Conservation (phyloP, 345 rosid genomes). For the Litchi chinensis region DNA sequence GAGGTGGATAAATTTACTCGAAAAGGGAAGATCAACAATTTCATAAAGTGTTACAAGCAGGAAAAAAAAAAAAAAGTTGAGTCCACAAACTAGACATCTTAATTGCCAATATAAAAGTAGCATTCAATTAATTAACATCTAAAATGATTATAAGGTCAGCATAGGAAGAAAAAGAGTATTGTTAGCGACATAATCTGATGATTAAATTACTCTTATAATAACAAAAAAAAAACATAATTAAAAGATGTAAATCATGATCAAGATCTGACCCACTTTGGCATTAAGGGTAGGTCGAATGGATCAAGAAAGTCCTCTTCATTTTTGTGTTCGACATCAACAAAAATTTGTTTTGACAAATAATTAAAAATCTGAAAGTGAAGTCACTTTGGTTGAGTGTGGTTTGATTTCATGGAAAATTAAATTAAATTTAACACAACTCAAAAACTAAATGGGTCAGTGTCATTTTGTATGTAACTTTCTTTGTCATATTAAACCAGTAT, state of each 20-base stretch:
- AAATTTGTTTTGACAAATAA: background rate
- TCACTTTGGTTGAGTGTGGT: conserved; percentile 5
- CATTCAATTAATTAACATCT: background rate
- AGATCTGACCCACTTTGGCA: conserved; percentile 19
- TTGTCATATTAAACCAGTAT: background rate
- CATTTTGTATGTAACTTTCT: background rate
- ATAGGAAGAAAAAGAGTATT: background rate
- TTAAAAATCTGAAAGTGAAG: background rate
- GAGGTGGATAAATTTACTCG: too few relatives aligned
- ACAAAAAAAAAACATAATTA: conserved; percentile 2
- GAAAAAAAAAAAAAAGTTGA: background rate
- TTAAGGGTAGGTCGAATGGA: conserved; percentile 14
- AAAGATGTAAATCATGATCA: conserved; percentile 14
- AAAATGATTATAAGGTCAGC: conserved; percentile 1
- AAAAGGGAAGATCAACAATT: too few relatives aligned
- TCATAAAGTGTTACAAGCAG: background rate
- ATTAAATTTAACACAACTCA: background rate
- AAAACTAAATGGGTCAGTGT: background rate
- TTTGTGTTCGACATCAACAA: conserved; percentile 1
- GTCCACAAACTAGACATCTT: conserved; percentile 3
- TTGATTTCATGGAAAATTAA: background rate
- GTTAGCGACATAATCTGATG: conserved; percentile 5
- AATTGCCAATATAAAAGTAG: background rate
- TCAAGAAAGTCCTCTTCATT: background rate
- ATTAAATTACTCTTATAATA: conserved; percentile 3